Percentiles rank a stretch among this genome's conserved stretches.
These are phyloP conservation scores for Metarhizium robertsii DNA, from an alignment of 2,329 filamentous ascomycete genomes.

Conservation along the genomic window DNA sequence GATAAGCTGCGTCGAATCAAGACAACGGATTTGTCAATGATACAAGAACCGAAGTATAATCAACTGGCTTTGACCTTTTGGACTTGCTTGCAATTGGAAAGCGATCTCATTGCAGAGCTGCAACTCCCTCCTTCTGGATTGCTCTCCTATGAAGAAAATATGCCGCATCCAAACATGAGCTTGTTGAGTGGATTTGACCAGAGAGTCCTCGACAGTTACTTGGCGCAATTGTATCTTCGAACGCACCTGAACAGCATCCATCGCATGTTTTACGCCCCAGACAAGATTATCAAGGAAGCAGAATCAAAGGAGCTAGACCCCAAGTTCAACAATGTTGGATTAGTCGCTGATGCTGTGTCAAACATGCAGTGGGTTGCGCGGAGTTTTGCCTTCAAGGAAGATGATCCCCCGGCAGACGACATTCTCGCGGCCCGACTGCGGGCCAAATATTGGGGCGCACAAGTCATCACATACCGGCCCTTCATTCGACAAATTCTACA, in stretches of 20 bases:
- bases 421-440: conserved; percentile 77
- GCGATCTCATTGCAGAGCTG: conserved; percentile 87
- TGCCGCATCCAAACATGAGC: conserved; percentile 55
- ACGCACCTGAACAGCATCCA: conserved; percentile 58
- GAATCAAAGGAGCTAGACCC: conserved; percentile 16
- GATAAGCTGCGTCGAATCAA: conserved; percentile 36
- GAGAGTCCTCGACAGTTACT: conserved; percentile 48
- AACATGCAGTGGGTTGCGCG: conserved; percentile 37
- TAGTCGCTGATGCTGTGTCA: conserved; percentile 33
- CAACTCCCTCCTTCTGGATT: conserved; percentile 52
- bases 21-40: conserved; percentile 21
- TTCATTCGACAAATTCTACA: conserved; percentile 54
- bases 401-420: conserved; percentile 61
- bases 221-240: conserved; percentile 53
- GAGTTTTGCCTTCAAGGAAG: conserved; percentile 49
- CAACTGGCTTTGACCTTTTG: conserved; percentile 72
- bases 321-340: conserved; percentile 37
- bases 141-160: conserved; percentile 50
- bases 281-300: conserved; percentile 21
- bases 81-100: conserved; percentile 90
- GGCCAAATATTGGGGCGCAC: conserved; percentile 90
- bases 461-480: conserved; percentile 80
- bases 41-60: conserved; percentile 42
- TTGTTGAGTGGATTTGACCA: conserved; percentile 32
- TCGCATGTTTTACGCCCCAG: conserved; percentile 41